Percentiles rank a stretch among this genome's conserved stretches.
phyloP scores from a whole-genome alignment of 176 grass and related monocot species.

The Tuctoria greenei region DNA sequence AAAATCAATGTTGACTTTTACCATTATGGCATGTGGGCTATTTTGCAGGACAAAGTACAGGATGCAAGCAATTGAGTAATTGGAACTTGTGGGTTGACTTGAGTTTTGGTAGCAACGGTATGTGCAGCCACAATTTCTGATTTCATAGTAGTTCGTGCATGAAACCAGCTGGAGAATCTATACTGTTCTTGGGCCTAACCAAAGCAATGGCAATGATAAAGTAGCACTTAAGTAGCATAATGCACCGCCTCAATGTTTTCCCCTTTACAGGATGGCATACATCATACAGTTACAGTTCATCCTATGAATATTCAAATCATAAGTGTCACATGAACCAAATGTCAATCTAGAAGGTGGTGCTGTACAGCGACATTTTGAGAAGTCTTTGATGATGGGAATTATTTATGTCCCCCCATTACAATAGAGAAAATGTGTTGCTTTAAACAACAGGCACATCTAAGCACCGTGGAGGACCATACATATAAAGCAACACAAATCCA shows the following conservation, averaged over 20 bases:
- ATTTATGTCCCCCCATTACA: neutral
- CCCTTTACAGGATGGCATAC: slow-evolving; percentile 43
- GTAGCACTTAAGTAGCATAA: slow-evolving; percentile 31
- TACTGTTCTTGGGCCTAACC: slow-evolving; percentile 1
- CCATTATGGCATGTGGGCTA: slow-evolving; percentile 27
- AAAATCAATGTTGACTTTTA: slow-evolving; percentile 19
- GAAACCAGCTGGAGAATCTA: slow-evolving; percentile 43
- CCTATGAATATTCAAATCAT: slow-evolving; percentile 34
- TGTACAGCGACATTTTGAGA: slow-evolving; percentile 21
- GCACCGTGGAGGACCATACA: neutral
- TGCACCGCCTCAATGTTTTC: slow-evolving; percentile 9
- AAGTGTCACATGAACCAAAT: slow-evolving; percentile 38
- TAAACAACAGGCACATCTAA: slow-evolving; percentile 41
- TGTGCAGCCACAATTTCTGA: slow-evolving; percentile 6
- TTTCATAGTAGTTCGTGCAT: slow-evolving; percentile 22
- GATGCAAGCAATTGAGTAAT: neutral
- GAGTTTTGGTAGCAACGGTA: neutral
- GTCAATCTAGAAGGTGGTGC: slow-evolving; percentile 24
- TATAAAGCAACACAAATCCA: slow-evolving; percentile 34
- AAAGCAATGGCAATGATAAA: slow-evolving; percentile 35
- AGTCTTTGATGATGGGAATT: slow-evolving; percentile 19
- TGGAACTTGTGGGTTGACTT: slow-evolving; percentile 24
- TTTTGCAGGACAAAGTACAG: slow-evolving; percentile 32
- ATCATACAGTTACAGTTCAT: slow-evolving; percentile 26
- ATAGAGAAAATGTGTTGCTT: slow-evolving; percentile 13